A percentile compares a stretch with the other conserved stretches of the same genome.
These are phyloP conservation scores for Fusarium liriodendri DNA, from an alignment of 2,329 filamentous ascomycete genomes.

Conservation along the genomic window DNA sequence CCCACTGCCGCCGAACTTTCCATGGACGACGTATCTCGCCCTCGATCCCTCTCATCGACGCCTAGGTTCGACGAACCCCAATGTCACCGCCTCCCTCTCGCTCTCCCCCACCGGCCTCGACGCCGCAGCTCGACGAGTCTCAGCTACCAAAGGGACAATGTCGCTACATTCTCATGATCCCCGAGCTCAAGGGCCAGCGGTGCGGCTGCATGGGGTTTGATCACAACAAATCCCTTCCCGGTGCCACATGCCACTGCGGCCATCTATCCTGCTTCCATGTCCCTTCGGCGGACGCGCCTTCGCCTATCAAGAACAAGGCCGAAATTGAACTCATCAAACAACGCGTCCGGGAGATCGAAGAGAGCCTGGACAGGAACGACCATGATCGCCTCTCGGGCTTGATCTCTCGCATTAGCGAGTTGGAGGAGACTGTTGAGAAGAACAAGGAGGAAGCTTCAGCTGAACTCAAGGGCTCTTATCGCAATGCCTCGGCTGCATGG, in stretches of 20 bases:
- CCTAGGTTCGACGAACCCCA: slow-evolving; percentile 41
- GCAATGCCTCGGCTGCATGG: slow-evolving; percentile 66
- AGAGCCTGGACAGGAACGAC: slow-evolving; percentile 47
- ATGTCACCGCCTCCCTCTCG: slow-evolving; percentile 43
- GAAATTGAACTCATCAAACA: slow-evolving; percentile 45
- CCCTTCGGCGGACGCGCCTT: slow-evolving; percentile 58
- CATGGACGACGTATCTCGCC: slow-evolving; percentile 42
- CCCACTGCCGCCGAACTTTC: slow-evolving; percentile 36
- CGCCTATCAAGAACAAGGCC: slow-evolving; percentile 61
- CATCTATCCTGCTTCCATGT: slow-evolving; percentile 71
- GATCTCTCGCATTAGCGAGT: slow-evolving; percentile 58
- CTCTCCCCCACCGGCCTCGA: slow-evolving; percentile 40
- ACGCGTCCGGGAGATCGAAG: slow-evolving; percentile 46
- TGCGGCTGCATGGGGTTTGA: slow-evolving; percentile 70
- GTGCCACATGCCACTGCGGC: slow-evolving; percentile 68
- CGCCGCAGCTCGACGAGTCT: slow-evolving; percentile 53
- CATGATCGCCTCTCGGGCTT: slow-evolving; percentile 53
- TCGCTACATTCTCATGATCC: slow-evolving; percentile 67
- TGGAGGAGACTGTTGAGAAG: slow-evolving; percentile 67
- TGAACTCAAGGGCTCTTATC: slow-evolving; percentile 66
- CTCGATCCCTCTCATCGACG: slow-evolving; percentile 35
- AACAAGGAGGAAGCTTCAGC: slow-evolving; percentile 62
- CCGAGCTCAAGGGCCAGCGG: slow-evolving; percentile 67
- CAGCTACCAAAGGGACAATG: slow-evolving; percentile 68
- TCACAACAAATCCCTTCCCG: slow-evolving; percentile 63